Base-by-base conservation (phyloP, 805 yeast genomes). In the Nakazawaea wyomingensis region DNA sequence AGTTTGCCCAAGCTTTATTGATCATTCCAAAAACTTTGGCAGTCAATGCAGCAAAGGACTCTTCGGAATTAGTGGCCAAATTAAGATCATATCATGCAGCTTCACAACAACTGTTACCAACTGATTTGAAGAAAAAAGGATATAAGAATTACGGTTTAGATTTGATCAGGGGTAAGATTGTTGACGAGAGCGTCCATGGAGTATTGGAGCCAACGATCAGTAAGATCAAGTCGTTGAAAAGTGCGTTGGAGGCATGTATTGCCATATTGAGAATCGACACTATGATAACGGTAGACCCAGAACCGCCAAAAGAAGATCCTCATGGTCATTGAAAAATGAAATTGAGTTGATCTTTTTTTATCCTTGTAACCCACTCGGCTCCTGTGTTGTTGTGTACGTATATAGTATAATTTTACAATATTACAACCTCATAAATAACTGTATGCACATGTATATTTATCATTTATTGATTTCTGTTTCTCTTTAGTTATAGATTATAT, bases 211-310 rank as follows among this genome's bases (percentile, higher is more conserved):
- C 99, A 43, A 85, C 97, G 14, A 74, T 93, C 59, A 82, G 95
- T 56, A 93, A 93, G 69, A 75, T 93, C 59, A 90, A 89, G 65
- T 82, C 96, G 9, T 77, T 95, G 61, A 90, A 95, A 65, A 83
- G 95, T 47, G 98, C 99, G 5, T 77, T 93, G 53, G 99, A 93
- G 71, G 99, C 99, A 3, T 93, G 99, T 68, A 82, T 95, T 64
- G 96, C 98, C 28, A 93, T 93, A 50, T 73, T 95, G 56, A 82
- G 99, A 73, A 93, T 93, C 57, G 99, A 93, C 64, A 93, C 99
- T 39, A 90, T 91, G 95, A 91, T 93, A 57, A 86, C 88, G 38
- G 96, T 93, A 49, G 95, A 91, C 56, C 99, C 99, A 10, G 99
- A 93, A 60, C 89, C 85, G 39, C 87, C 84, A 50, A 80, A 78